Base-by-base conservation (phyloP, 768 basidiomycete genomes). In the Tricholoma sp. region DNA sequence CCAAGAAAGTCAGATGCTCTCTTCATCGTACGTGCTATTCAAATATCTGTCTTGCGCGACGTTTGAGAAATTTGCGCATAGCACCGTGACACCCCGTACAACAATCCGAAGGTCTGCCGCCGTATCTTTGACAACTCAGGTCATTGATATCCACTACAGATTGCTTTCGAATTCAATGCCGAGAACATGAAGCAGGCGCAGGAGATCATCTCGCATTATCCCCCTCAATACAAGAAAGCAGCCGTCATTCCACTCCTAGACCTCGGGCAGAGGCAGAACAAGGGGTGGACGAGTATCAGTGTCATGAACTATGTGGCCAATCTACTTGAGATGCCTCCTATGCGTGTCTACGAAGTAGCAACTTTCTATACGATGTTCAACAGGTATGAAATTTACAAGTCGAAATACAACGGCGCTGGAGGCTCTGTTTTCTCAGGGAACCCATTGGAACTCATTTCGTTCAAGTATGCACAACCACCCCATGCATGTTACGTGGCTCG, bases 311-410 rank as follows among this genome's bases (percentile, higher is more conserved):
- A 94, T 65, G 89, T 99, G 54, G 97, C 97, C 1, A 89, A 91
- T 61, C 77, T 96, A 32, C 80, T 98, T 31, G 93, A 89, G 65
- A 89, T 99, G 83, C 92, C 90, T 9, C 91, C 92, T 52, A 98
- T 99, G 97, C 89, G 97, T 9, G 97, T 98, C 1, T 99, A 99
- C 70, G 97, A 99, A 73, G 97, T 99, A 51, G 96, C 96, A 15
- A 95, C 94, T 12, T 99, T 99, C 76, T 99, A 99, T 74, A 99
- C 97, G 63, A 98, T 99, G 96, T 98, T 98, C 81, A 99, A 98
- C 78, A 84, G 95, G 92, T 92, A 57, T 65, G 82, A 24, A 34
- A n/a, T 44, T n/a, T 31, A 17, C 24, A 20, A 39, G 15, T 48
- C 20, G 28, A 13, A 12, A 24, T 50, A 13, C 31, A 44, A 0